A percentile compares a stretch with the other conserved stretches of the same genome.
These are phyloP conservation scores for Lactarius indigo DNA, from an alignment of 768 basidiomycete genomes.

Conservation along the genomic window DNA sequence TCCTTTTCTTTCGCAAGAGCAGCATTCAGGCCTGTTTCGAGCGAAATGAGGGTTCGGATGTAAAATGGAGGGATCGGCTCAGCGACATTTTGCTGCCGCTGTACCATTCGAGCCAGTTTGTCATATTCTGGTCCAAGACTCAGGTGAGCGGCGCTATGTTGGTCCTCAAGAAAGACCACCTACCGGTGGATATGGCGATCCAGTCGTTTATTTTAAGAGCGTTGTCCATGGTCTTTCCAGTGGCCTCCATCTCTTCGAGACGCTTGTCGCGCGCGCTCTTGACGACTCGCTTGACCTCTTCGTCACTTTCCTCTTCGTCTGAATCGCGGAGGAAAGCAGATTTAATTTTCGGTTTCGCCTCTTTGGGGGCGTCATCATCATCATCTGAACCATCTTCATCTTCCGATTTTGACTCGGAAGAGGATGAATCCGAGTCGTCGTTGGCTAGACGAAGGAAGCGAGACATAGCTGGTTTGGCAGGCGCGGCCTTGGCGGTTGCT, in stretches of 20 bases:
- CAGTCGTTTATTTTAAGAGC: slow-evolving; percentile 96
- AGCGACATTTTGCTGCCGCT: slow-evolving; percentile 78
- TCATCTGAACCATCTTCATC: slow-evolving; percentile 46
- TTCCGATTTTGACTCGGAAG: slow-evolving; percentile 41
- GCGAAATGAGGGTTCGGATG: slow-evolving; percentile 64
- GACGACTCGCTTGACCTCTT: slow-evolving; percentile 65
- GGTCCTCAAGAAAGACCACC: slow-evolving; percentile 28
- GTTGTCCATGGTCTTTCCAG: slow-evolving; percentile 89
- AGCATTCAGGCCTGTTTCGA: slow-evolving; percentile 72
- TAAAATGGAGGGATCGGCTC: slow-evolving; percentile 88
- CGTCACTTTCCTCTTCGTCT: slow-evolving; percentile 56
- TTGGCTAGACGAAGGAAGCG: slow-evolving; percentile 69
- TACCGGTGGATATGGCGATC: slow-evolving; percentile 87
- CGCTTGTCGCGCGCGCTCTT: slow-evolving; percentile 91
- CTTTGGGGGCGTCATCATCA: slow-evolving; percentile 36
- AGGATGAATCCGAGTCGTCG: slow-evolving; percentile 51
- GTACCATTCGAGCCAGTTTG: slow-evolving; percentile 87
- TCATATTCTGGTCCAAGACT: slow-evolving; percentile 72
- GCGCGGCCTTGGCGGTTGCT: slow-evolving; percentile 40
- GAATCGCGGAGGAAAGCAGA: slow-evolving; percentile 44
- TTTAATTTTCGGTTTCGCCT: slow-evolving; percentile 40
- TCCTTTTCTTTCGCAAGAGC: slow-evolving; percentile 85
- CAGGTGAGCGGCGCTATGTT: slow-evolving; percentile 15
- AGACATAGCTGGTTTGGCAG: slow-evolving; percentile 64
- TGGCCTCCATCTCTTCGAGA: slow-evolving; percentile 91